phyloP scores from a whole-genome alignment of 1,139 yeast species.

The Pichia sp. region DNA sequence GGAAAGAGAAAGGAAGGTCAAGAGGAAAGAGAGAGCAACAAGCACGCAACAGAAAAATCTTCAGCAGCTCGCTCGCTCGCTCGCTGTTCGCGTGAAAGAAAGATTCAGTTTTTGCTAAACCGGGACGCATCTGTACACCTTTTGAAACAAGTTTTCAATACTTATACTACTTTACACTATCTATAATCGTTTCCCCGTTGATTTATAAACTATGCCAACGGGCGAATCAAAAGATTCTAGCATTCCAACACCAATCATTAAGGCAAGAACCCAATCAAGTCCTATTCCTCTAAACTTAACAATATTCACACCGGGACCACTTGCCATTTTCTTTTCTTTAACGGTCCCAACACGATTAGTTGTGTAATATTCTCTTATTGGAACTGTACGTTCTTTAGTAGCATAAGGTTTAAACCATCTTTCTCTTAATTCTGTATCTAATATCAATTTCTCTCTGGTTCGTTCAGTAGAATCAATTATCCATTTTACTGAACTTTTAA shows the following conservation, averaged over 20 bases:
- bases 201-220: conserved; percentile 64
- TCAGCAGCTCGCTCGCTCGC: too few species aligned
- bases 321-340: neutral
- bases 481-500: conserved; percentile 32
- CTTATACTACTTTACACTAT: too few species aligned
- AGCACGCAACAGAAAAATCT: too few species aligned
- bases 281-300: conserved; percentile 14
- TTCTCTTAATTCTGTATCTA: conserved; percentile 4
- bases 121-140: too few species aligned
- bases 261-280: conserved; percentile 58
- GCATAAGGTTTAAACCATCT: conserved; percentile 9
- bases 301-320: conserved; percentile 13
- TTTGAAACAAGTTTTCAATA: too few species aligned
- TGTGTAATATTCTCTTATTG: conserved; percentile 9
- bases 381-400: neutral
- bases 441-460: conserved; percentile 9
- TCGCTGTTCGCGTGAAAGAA: too few species aligned
- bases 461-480: conserved; percentile 2
- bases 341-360: conserved; percentile 9
- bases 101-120: too few species aligned
- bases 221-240: conserved; percentile 65
- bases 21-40: too few species aligned
- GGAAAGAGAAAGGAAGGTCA: neutral
- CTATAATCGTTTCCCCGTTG: conserved; percentile 39
- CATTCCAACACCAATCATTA: conserved; percentile 62